A percentile compares a stretch with the other conserved stretches of the same genome.
These are phyloP conservation scores for Aureoboletus auriporus DNA, from an alignment of 768 basidiomycete genomes.

Conservation along the genomic window DNA sequence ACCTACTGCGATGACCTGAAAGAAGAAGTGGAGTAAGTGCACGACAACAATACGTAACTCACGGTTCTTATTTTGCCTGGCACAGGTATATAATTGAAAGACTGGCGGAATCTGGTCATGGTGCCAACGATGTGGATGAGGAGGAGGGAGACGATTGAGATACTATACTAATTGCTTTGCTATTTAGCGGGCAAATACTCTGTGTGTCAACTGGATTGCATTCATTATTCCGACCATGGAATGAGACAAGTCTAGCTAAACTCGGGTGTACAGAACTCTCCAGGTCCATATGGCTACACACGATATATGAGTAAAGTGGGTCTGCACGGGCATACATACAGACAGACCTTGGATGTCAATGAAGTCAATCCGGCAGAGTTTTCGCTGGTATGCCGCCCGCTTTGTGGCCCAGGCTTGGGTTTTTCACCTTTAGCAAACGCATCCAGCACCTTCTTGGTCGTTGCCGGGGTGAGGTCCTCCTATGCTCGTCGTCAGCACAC, in stretches of 20 bases:
- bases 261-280: constrained; percentile 82
- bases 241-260: constrained; percentile 53
- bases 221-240: neutral
- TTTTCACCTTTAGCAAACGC: constrained; percentile 78
- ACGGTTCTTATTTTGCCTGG: constrained; percentile 7
- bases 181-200: neutral
- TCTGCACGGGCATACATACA: neutral
- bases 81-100: constrained; percentile 64
- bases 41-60: neutral
- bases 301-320: constrained; percentile 5
- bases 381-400: constrained; percentile 81
- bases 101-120: constrained; percentile 72
- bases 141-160: constrained; percentile 78
- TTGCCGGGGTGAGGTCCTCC: constrained; percentile 80
- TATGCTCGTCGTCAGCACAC: constrained; percentile 27
- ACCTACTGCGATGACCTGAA: constrained; percentile 83
- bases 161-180: neutral
- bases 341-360: constrained; percentile 64
- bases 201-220: neutral
- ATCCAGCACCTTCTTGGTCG: constrained; percentile 76
- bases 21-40: constrained; percentile 75
- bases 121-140: constrained; percentile 69
- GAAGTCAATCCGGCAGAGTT: constrained; percentile 90
- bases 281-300: constrained; percentile 85
- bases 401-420: constrained; percentile 93